These are phyloP conservation scores for Gnaphalium uliginosum DNA, from an alignment of 129 eudicot species.

Conservation along the genomic window DNA sequence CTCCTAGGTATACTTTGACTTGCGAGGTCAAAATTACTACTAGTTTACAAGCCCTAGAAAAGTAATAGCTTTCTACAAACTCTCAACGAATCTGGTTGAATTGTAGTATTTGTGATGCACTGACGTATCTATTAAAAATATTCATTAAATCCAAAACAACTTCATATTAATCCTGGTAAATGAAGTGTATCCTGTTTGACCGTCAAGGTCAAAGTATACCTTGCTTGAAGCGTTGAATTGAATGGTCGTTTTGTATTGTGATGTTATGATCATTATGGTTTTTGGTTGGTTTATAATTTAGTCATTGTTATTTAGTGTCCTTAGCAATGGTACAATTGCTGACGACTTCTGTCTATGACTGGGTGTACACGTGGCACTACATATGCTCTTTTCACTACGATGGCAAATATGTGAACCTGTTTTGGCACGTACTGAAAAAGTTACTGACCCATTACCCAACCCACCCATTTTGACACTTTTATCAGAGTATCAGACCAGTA, in stretches of 20 bases:
- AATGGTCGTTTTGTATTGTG: background rate
- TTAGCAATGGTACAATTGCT: background rate
- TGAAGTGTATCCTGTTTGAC: background rate
- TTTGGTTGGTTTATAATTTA: background rate
- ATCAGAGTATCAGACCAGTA: background rate
- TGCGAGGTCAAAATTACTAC: background rate
- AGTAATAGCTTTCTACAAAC: background rate
- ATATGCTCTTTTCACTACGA: background rate
- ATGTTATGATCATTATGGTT: background rate
- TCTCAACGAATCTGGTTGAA: background rate
- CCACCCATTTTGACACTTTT: background rate
- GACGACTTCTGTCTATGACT: background rate
- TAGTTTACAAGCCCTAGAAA: background rate
- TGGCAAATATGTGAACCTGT: background rate
- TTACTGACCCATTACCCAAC: background rate
- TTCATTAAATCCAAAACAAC: background rate
- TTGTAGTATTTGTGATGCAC: background rate
- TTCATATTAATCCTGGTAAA: conserved; percentile 7
- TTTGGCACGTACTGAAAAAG: background rate
- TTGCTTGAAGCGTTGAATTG: background rate
- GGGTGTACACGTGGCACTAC: background rate
- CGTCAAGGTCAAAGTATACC: background rate
- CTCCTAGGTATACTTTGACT: conserved; percentile 17
- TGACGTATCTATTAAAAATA: background rate
- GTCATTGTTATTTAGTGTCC: background rate